A percentile compares a stretch with the other conserved stretches of the same genome.
Conservation (phyloP, 1,284 basidiomycete genomes). For the Ceratobasidium sp. region DNA sequence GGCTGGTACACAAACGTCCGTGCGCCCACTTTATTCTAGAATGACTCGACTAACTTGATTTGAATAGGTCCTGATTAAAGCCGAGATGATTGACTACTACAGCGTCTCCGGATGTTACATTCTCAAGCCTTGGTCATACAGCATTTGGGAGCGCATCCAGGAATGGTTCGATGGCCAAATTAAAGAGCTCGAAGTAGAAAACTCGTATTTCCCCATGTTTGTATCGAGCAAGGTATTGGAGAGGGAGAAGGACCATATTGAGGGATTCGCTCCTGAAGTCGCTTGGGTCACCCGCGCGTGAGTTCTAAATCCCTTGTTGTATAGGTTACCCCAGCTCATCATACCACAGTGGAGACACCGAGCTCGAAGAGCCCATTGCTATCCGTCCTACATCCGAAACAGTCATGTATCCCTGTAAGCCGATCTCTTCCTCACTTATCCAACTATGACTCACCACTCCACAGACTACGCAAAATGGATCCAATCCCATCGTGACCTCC, state of each 20-base stretch:
- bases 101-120: slow-evolving; percentile 99
- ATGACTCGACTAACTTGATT: slow-evolving; percentile 2
- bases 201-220: slow-evolving; percentile 99
- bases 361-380: slow-evolving; percentile 96
- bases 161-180: slow-evolving; percentile 93
- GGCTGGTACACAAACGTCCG: slow-evolving; percentile 93
- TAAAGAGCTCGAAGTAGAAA: slow-evolving; percentile 95
- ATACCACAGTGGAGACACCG: slow-evolving; percentile 78
- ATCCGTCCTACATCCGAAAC: slow-evolving; percentile 99
- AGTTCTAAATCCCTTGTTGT: slow-evolving; percentile 34
- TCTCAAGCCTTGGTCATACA: slow-evolving; percentile 96
- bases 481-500: slow-evolving; percentile 95
- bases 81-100: slow-evolving; percentile 99
- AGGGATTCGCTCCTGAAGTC: slow-evolving; percentile 99
- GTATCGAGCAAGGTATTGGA: slow-evolving; percentile 94
- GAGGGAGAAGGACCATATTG: slow-evolving; percentile 98
- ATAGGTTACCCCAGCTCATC: slow-evolving; percentile 9
- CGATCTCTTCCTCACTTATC: not conserved
- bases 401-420: slow-evolving; percentile 94
- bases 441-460: not conserved
- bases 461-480: slow-evolving; percentile 97
- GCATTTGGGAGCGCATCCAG: slow-evolving; percentile 97
- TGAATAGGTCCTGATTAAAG: slow-evolving; percentile 90
- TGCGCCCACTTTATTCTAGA: slow-evolving; percentile 40
- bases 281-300: slow-evolving; percentile 98